Evolutionary conservation across 192 early-diverging fungal species (phyloP), one percentile per base, ranked within the genome.

Genomic region (Backusella morwellensis): DNA sequence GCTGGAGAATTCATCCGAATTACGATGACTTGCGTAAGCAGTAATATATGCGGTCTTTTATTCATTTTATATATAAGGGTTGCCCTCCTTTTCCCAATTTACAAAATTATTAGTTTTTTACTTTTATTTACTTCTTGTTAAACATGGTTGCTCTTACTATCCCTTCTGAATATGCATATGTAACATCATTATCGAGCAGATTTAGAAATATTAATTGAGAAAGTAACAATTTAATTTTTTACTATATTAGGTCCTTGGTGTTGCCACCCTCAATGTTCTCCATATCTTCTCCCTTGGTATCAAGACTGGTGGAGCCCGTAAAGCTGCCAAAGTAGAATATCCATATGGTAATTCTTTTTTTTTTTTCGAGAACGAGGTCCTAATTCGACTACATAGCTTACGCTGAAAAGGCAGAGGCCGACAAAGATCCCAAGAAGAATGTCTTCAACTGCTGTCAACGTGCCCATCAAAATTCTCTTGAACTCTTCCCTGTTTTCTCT

Each of bases 391-490:
- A 36, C n/a, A 1, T 78, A 86, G 86, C 86, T 66, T 92, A 93
- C 68, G 91, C 85, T 56, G 85, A 86, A 14, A 83, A 82, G n/a
- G 66, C 66, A 3, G 92, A 91, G 63, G 87, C 88, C 32, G 85
- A 90, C 41, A 83, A 88, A 76, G 88, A 91, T 79, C 80, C 81
- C 36, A 89, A 88, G 76, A 93, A 93, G 79, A 77, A 85, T 73
- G 63, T 89, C 32, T 93, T 93, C 85, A 94, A 94, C 87, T 94
- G 93, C 77, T 78, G 84, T 76, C 89, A 90, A 75, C 86, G 89
- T 59, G 87, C 83, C 35, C 89, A 90, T 82, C 89, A 84, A 76
- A 93, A 93, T 86, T 88, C 88, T 12, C 81, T 93, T 11, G 93
- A 95, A 77, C 74, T 69, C 68, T 89, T 86, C 77, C 87, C 91